Conservation (phyloP, 345 rosid species). For the Erysimum cheiranthoides region DNA sequence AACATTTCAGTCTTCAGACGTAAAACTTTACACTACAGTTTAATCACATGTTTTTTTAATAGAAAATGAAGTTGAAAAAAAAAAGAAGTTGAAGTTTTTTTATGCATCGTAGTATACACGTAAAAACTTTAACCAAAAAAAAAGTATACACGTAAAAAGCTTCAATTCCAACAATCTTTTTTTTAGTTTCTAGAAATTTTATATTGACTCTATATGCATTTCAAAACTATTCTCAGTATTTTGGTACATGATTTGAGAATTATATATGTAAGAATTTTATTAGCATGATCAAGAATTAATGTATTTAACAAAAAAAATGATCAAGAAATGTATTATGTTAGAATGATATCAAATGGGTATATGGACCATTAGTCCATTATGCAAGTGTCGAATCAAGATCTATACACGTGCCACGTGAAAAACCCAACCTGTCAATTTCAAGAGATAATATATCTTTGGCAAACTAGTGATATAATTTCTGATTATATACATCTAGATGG, state of each 20-base stretch:
- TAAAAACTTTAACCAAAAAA: too few species aligned
- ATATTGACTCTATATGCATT: not conserved
- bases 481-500: not conserved
- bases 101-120: not conserved
- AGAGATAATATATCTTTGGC: not conserved
- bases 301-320: too few species aligned
- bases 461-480: not conserved
- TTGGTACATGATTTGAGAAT: not conserved
- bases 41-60: not conserved
- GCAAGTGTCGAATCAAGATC: constrained; percentile 33
- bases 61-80: not conserved
- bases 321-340: not conserved
- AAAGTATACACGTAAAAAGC: not conserved
- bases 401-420: constrained; percentile 40
- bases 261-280: not conserved
- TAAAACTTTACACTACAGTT: not conserved
- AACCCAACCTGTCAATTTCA: constrained; percentile 21
- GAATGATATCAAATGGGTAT: constrained; percentile 31
- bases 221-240: not conserved
- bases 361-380: constrained; percentile 29
- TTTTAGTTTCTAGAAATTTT: not conserved
- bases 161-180: not conserved
- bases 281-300: not conserved
- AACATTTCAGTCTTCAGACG: not conserved
- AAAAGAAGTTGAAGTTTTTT: too few species aligned